phyloP scores from a whole-genome alignment of 2,329 filamentous ascomycete genomes.

The Aspergillus aculeatinus region DNA sequence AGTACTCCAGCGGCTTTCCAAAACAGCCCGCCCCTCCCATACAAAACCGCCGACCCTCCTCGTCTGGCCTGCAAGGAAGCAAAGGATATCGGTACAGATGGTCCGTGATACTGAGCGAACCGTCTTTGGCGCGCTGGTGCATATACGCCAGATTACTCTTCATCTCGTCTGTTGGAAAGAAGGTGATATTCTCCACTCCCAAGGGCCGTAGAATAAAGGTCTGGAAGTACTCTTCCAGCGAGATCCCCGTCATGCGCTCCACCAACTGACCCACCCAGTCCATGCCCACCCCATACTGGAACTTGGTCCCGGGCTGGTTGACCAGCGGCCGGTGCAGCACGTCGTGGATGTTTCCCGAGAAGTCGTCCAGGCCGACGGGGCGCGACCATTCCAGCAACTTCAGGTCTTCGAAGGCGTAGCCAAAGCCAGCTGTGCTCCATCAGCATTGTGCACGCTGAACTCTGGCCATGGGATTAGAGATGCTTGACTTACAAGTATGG shows the following conservation, averaged over 20 bases:
- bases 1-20: conserved; percentile 60
- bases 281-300: conserved; percentile 57
- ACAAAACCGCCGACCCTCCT: conserved; percentile 53
- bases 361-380: conserved; percentile 58
- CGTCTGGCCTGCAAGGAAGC: conserved; percentile 26
- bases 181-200: too few relatives aligned
- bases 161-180: background rate
- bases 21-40: conserved; percentile 64
- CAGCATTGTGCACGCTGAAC: too few relatives aligned
- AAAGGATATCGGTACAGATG: background rate
- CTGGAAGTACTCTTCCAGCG: background rate
- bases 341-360: conserved; percentile 54
- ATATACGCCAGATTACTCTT: conserved; percentile 1
- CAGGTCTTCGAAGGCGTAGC: conserved; percentile 57
- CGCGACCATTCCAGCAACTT: conserved; percentile 48
- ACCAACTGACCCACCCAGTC: background rate
- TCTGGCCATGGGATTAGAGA: too few relatives aligned
- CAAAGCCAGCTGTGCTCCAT: conserved; percentile 49
- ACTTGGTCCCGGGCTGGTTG: conserved; percentile 63
- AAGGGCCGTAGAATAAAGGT: too few relatives aligned
- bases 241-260: background rate
- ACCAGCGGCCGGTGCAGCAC: conserved; percentile 55
- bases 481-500: conserved; percentile 42
- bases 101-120: background rate
- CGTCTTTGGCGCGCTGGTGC: background rate